Evolutionary conservation across 192 early-diverging fungal species (phyloP).

Genomic region (Gigaspora rosea): DNA sequence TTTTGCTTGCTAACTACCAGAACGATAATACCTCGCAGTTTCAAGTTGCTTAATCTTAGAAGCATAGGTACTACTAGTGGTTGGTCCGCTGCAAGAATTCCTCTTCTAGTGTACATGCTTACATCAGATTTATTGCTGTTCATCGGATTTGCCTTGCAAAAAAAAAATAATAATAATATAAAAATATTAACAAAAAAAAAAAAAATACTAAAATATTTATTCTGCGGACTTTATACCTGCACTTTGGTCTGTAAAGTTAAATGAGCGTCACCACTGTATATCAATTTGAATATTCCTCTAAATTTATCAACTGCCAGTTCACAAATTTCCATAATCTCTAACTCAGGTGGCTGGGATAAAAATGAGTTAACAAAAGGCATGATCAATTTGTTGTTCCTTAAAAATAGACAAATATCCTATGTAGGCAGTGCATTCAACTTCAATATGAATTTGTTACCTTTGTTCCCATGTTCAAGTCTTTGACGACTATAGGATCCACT

Average conservation of each 20-base stretch:
- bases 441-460: slow-evolving; percentile 43
- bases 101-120: slow-evolving; percentile 63
- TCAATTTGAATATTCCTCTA: slow-evolving; percentile 93
- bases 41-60: slow-evolving; percentile 85
- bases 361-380: background rate
- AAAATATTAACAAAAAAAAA: too few relatives aligned
- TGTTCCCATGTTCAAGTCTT: slow-evolving; percentile 95
- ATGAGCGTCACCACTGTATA: slow-evolving; percentile 91
- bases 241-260: slow-evolving; percentile 92
- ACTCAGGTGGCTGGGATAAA: slow-evolving; percentile 76
- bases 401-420: too few relatives aligned
- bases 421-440: background rate
- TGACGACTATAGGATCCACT: slow-evolving; percentile 87
- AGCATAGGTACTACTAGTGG: slow-evolving; percentile 97
- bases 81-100: slow-evolving; percentile 85
- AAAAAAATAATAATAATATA: too few relatives aligned
- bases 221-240: slow-evolving; percentile 58
- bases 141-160: slow-evolving; percentile 74
- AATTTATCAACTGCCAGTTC: slow-evolving; percentile 94
- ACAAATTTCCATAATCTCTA: slow-evolving; percentile 97
- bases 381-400: background rate
- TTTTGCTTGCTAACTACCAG: slow-evolving; percentile 92
- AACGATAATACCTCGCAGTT: slow-evolving; percentile 88
- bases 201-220: too few relatives aligned
- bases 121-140: slow-evolving; percentile 57